Conservation (phyloP, 2,329 filamentous ascomycete genomes). For the Helotiales sp. region DNA sequence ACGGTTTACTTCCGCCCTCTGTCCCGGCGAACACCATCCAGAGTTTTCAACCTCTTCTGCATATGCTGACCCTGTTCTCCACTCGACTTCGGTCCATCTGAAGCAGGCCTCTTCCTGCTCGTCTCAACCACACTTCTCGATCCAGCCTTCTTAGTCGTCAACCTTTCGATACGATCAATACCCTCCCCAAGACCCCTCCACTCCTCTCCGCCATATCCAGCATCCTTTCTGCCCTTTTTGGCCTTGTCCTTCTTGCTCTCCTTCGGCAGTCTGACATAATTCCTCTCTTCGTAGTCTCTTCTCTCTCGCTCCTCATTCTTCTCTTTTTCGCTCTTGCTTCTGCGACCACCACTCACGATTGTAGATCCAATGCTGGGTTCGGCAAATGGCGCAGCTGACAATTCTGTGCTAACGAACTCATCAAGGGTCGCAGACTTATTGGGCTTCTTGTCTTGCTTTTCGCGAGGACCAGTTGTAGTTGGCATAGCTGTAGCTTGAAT, state of each 20-base stretch:
- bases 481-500: constrained; percentile 89
- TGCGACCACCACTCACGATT: constrained; percentile 78
- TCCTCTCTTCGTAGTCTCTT: constrained; percentile 86
- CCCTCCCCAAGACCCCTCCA: constrained; percentile 87
- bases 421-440: constrained; percentile 85
- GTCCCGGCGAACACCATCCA: constrained; percentile 49
- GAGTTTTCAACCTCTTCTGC: constrained; percentile 68
- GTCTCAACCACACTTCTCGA: constrained; percentile 70
- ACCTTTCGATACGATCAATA: constrained; percentile 80
- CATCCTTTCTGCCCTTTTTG: constrained; percentile 57
- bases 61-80: constrained; percentile 73
- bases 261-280: constrained; percentile 86
- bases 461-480: constrained; percentile 50
- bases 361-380: constrained; percentile 92
- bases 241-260: constrained; percentile 88
- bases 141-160: constrained; percentile 72
- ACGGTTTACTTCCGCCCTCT: constrained; percentile 37
- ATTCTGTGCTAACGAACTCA: constrained; percentile 86
- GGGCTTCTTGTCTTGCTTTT: constrained; percentile 64
- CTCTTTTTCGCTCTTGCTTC: constrained; percentile 77
- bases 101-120: constrained; percentile 80
- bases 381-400: constrained; percentile 79
- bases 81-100: constrained; percentile 74
- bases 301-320: constrained; percentile 79
- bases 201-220: constrained; percentile 87